These are phyloP conservation scores for Lasiodiplodia hormozganensis DNA, from an alignment of 2,329 filamentous ascomycete genomes.

Conservation along the genomic window DNA sequence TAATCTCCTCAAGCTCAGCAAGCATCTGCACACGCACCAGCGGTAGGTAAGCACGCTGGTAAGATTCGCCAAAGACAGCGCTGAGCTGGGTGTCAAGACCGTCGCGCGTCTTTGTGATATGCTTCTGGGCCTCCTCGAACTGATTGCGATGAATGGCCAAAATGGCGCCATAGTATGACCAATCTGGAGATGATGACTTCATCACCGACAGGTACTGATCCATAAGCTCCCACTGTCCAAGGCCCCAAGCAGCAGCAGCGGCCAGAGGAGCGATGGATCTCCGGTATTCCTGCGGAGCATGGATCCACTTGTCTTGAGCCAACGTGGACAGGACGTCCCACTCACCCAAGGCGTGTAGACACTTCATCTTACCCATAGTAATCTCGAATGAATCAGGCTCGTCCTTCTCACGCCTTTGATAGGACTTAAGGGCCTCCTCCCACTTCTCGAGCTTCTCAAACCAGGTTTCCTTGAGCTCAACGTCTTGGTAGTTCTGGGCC, in stretches of 20 bases:
- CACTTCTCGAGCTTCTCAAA: slow-evolving; percentile 98
- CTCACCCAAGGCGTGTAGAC: slow-evolving; percentile 93
- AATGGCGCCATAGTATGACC: slow-evolving; percentile 97
- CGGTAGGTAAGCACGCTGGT: slow-evolving; percentile 96
- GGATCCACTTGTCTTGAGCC: slow-evolving; percentile 92
- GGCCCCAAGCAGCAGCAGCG: slow-evolving; percentile 94
- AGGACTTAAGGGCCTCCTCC: slow-evolving; percentile 94
- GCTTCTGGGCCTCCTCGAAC: slow-evolving; percentile 86
- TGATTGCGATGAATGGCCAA: slow-evolving; percentile 94
- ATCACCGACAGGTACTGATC: slow-evolving; percentile 95
- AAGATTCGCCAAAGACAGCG: slow-evolving; percentile 96
- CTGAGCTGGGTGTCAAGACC: slow-evolving; percentile 95
- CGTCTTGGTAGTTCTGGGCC: slow-evolving; percentile 93
- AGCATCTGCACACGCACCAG: slow-evolving; percentile 99
- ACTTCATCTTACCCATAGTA: slow-evolving; percentile 99
- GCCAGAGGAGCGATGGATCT: slow-evolving; percentile 91
- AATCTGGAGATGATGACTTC: slow-evolving; percentile 90
- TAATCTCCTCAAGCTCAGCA: slow-evolving; percentile 96
- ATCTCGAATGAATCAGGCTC: slow-evolving; percentile 82
- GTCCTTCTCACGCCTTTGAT: slow-evolving; percentile 82
- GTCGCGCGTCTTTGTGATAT: slow-evolving; percentile 90
- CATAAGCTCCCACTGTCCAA: slow-evolving; percentile 98
- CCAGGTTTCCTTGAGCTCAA: slow-evolving; percentile 97
- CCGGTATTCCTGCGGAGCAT: slow-evolving; percentile 85
- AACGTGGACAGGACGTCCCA: slow-evolving; percentile 93